A percentile compares a stretch with the other conserved stretches of the same genome.
Conservation (phyloP, 257 asterid species). For the Scutellaria galericulata region DNA sequence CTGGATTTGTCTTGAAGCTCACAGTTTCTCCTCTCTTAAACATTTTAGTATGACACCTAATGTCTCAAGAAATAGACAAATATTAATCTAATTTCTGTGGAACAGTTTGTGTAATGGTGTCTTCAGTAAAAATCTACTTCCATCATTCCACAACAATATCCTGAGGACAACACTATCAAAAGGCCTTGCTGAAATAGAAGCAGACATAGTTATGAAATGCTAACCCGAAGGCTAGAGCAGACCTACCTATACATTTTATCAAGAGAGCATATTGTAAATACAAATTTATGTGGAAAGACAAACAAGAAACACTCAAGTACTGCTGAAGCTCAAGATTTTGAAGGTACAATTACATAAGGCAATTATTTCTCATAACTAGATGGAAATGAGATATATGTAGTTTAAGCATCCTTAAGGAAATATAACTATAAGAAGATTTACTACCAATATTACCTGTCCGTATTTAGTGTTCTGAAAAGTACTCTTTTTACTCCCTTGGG, state of each 20-base stretch:
- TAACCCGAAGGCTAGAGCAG: neutral
- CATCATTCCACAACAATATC: neutral
- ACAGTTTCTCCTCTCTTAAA: neutral
- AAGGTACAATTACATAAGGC: neutral
- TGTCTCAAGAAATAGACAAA: neutral
- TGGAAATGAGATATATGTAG: neutral
- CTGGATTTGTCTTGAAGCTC: constrained; percentile 2
- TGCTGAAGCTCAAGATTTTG: constrained; percentile 6
- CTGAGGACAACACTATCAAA: neutral
- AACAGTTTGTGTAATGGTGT: neutral
- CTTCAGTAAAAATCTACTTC: neutral
- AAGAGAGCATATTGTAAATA: too few relatives aligned
- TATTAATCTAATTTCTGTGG: neutral
- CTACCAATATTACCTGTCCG: constrained; percentile 70
- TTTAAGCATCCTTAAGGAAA: neutral
- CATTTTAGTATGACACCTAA: neutral
- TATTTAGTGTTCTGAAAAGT: constrained; percentile 87
- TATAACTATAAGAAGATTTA: constrained; percentile 8
- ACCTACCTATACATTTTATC: neutral
- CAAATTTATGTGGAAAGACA: too few relatives aligned
- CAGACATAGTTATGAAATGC: neutral
- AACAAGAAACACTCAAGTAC: neutral
- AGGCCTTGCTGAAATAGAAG: neutral
- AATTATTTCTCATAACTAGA: neutral
- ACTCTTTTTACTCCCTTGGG: constrained; percentile 94